Evolutionary conservation across 2,329 filamentous ascomycete genomes (phyloP), one percentile per base, ranked within the genome.

Genomic region (Remersonia thermophila): DNA sequence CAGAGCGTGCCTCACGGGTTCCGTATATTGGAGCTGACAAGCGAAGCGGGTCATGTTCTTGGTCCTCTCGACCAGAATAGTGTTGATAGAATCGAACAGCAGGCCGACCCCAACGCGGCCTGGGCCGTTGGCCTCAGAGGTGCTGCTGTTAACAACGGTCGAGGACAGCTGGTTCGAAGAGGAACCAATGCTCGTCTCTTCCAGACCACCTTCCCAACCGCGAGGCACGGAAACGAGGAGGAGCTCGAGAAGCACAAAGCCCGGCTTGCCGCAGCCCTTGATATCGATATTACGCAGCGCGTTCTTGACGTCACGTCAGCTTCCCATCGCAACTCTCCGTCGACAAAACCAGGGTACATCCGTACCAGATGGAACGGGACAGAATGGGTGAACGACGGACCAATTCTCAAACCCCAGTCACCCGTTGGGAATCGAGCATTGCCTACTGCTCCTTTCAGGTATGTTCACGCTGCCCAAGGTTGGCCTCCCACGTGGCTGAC

Each of bases 391-490:
- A 55, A 52, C 13, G 45, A 55, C 1, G 47, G 42, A 3, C 36
- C 40, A 3, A 13, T 30, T n/a, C 32, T 33, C 7, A 47, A 42
- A 34, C 14, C 34, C 18, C 33, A 36, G 17, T 44, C 38, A 36
- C 16, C 31, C 8, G 26, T 44, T 26, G 48, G 57, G 36, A 48
- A 51, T 38, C 62, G 68, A 36, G 57, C 64, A 26, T 64, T 91
- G 29, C 81, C 84, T 27, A 67, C 70, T 7, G 71, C 81, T 13
- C 83, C 86, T 4, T 93, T 93, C 61, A 83, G 82, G 77, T 80
- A 65, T 55, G 70, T 61, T 33, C 10, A 15, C 11, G 2, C 13
- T 25, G n/a, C n/a, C 18, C 3, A 25, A 2, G 7, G 3, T 4
- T 10, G 12, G 2, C 11, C 3, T 2, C 15, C 27, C 11, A 5